Percentiles rank a stretch among this genome's conserved stretches.
phyloP scores from a whole-genome alignment of 345 rosid species.

The Corymbia maculata region DNA sequence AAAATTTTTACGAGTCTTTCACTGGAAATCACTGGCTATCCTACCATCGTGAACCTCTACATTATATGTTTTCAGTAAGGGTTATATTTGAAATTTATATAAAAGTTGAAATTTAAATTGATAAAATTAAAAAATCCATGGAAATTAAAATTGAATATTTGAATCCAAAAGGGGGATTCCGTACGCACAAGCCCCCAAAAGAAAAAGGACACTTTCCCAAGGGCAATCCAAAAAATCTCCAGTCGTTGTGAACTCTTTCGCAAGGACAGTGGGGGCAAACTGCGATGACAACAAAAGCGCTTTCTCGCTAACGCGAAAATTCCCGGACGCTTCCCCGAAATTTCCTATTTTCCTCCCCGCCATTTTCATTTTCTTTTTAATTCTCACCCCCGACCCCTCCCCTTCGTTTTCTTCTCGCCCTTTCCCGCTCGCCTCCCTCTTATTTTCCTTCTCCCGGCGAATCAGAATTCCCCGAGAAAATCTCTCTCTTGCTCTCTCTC shows the following conservation, averaged over 20 bases:
- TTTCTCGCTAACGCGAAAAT: conserved; percentile 2
- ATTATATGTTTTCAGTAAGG: no score
- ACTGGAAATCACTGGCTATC: no score
- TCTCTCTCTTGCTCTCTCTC: not conserved
- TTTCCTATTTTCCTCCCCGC: not conserved
- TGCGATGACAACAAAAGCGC: not conserved
- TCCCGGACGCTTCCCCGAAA: conserved; percentile 23
- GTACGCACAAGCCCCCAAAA: not conserved
- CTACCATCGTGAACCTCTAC: no score
- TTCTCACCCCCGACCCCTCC: not conserved
- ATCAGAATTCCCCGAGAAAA: not conserved
- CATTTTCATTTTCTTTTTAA: not conserved
- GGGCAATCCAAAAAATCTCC: not conserved
- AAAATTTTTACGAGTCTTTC: not conserved
- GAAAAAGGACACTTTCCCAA: no score
- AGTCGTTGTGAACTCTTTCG: not conserved
- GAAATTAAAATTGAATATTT: fast-evolving
- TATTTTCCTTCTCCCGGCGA: not conserved
- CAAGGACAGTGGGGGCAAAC: not conserved
- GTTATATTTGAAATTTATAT: no score
- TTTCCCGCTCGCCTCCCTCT: not conserved
- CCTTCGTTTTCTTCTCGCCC: not conserved
- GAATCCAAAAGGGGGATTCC: not conserved
- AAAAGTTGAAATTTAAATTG: fast-evolving
- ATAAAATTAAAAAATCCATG: fast-evolving